These are phyloP conservation scores for Pseudopithomyces maydicus DNA, from an alignment of 2,329 filamentous ascomycete species.

Conservation along the genomic window DNA sequence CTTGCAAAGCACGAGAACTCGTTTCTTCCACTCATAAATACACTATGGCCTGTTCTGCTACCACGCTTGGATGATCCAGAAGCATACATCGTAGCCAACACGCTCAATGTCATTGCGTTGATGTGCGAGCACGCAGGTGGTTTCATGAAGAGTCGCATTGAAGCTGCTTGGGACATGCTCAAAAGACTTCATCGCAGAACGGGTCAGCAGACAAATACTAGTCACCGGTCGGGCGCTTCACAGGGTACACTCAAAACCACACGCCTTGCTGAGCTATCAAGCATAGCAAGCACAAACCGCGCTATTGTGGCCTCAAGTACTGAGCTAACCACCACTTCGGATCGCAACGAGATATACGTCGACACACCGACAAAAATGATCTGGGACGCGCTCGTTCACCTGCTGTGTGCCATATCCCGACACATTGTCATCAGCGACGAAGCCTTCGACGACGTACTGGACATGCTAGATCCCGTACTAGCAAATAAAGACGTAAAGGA, in stretches of 20 bases:
- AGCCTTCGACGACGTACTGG: conserved; percentile 73
- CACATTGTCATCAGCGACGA: conserved; percentile 69
- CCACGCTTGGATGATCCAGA: conserved; percentile 70
- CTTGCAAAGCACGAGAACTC: conserved; percentile 78
- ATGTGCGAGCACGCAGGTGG: conserved; percentile 77
- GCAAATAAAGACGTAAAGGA: conserved; percentile 55
- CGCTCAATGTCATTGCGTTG: conserved; percentile 69
- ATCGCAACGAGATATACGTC: conserved; percentile 50
- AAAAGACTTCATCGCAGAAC: conserved; percentile 36
- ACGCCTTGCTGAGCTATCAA: not conserved
- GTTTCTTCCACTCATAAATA: conserved; percentile 88
- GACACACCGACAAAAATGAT: conserved; percentile 63
- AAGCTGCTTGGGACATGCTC: conserved; percentile 70
- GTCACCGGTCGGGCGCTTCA: not conserved
- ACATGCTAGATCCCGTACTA: conserved; percentile 57
- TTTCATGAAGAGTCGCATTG: conserved; percentile 78
- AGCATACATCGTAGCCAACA: conserved; percentile 70
- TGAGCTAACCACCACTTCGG: not conserved
- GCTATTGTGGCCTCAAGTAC: not conserved
- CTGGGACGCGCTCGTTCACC: conserved; percentile 65
- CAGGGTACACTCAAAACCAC: conserved; percentile 4
- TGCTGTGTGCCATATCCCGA: conserved; percentile 66
- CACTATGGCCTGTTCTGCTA: conserved; percentile 83
- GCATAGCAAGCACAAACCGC: not conserved
- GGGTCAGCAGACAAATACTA: conserved; percentile 11